Evolutionary conservation across 2,329 filamentous ascomycete species (phyloP), one percentile per base, ranked within the genome.

Genomic region (Pseudocercospora ulei): DNA sequence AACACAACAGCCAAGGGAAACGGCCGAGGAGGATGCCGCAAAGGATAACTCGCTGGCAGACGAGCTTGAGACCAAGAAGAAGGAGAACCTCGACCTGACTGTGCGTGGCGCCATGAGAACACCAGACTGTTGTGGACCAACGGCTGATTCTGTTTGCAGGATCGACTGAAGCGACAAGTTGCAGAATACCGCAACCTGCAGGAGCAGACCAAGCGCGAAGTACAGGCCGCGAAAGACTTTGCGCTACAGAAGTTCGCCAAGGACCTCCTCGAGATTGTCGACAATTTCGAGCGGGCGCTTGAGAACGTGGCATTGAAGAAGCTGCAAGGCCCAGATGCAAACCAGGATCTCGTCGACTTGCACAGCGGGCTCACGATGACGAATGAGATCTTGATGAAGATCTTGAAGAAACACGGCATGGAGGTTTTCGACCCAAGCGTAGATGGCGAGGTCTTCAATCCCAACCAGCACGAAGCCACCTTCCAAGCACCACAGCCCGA

Each of bases 131-230:
- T 8, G 9, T 12, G 12, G 22, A 11, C 11, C 9, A 31, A 13
- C 34, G 26, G 14, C 27, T 36, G 34, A 28, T n/a, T 11, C 8
- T 19, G 24, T 29, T 17, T 5, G 25, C 52, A 96, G 90, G 90
- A 96, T 67, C 90, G 86, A 70, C 92, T 86, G 65, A 75, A 95
- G 48, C 88, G 90, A 61, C 82, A 82, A 39, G 78, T 96, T 49
- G 90, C 90, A 66, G 90, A 98, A 57, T 96, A 92, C 75, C 85
- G 85, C 62, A 98, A 96, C 68, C 82, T 98, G 35, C 88, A 96
- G 69, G 85, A 95, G 59, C 84, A 90, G 59, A 93, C 85, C 27
- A 75, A 80, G 62, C 85, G 90, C 59, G 90, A 98, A 53, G 80
- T 92, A 62, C 83, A 90, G 65, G 67, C 75, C 12, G 84, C 88